Conservation (phyloP, 306 rosid genomes). For the Ochetophila trinervis region DNA sequence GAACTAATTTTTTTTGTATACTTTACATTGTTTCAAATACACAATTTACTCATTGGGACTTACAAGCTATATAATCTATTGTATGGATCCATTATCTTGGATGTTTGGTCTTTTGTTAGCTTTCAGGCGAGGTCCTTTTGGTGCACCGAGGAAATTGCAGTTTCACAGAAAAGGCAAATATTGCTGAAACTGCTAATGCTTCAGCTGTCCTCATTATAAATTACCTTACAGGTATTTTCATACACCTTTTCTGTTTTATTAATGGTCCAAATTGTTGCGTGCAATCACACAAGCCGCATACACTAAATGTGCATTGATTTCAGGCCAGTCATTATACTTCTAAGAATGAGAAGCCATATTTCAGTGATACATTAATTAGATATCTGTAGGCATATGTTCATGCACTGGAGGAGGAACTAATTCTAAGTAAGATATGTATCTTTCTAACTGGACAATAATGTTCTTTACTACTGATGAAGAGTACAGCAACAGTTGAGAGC, state of each 20-base stretch:
- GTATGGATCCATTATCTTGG: constrained; percentile 30
- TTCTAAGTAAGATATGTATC: not conserved
- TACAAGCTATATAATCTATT: constrained; percentile 13
- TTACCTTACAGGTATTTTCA: constrained; percentile 59
- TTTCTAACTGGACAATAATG: not conserved
- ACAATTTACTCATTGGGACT: constrained; percentile 22
- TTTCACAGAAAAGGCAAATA: constrained; percentile 88
- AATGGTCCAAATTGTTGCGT: constrained; percentile 11
- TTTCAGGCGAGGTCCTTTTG: constrained; percentile 69
- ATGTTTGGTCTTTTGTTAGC: constrained; percentile 56
- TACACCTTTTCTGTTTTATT: constrained; percentile 18
- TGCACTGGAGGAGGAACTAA: not conserved
- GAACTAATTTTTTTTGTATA: constrained; percentile 11
- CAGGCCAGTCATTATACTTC: not conserved
- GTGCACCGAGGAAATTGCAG: constrained; percentile 96
- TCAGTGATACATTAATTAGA: not conserved
- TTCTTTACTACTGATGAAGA: not conserved
- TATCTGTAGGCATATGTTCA: not conserved
- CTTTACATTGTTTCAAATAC: constrained; percentile 10
- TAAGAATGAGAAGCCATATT: not conserved
- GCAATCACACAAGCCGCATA: not conserved
- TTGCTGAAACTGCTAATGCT: constrained; percentile 78
- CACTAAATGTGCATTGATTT: not conserved
- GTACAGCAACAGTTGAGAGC: not conserved
- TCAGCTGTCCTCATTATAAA: constrained; percentile 93